A percentile compares a stretch with the other conserved stretches of the same genome.
These are phyloP conservation scores for Dendrobium catenatum DNA, from an alignment of 106 monocot species.

Conservation along the genomic window DNA sequence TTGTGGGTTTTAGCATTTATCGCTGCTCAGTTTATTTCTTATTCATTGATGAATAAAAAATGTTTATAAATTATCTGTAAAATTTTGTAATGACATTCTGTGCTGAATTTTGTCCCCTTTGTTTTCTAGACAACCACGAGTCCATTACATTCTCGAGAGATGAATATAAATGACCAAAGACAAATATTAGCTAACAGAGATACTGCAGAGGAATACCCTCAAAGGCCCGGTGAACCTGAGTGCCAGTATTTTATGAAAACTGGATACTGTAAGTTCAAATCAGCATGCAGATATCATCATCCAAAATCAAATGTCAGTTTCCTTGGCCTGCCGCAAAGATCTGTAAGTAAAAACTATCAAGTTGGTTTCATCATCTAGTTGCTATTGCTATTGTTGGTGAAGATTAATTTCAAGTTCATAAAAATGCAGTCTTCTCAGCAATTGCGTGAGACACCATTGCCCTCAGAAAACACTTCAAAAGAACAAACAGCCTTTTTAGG, in stretches of 20 bases:
- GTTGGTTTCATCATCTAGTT: slow-evolving; percentile 52
- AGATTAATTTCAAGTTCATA: slow-evolving; percentile 6
- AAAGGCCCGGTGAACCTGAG: background rate
- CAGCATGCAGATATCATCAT: background rate
- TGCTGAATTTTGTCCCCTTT: background rate
- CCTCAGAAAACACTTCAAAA: slow-evolving; percentile 12
- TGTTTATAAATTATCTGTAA: background rate
- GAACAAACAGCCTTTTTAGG: slow-evolving; percentile 20
- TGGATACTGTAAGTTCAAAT: background rate
- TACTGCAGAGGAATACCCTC: background rate
- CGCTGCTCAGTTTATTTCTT: background rate
- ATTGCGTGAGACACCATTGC: slow-evolving; percentile 12
- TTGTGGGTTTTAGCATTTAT: background rate
- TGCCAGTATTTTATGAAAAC: background rate
- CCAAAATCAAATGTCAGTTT: background rate
- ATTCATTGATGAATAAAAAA: background rate
- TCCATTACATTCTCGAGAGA: background rate
- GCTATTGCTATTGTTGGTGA: slow-evolving; percentile 20
- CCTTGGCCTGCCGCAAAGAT: slow-evolving; percentile 12
- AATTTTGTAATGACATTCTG: background rate
- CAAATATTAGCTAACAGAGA: background rate
- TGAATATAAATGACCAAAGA: background rate
- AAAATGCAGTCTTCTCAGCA: slow-evolving; percentile 12
- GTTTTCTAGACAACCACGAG: background rate
- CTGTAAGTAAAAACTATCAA: slow-evolving; percentile 38